Conservation (phyloP, 306 rosid genomes). For the Vicia villosa region DNA sequence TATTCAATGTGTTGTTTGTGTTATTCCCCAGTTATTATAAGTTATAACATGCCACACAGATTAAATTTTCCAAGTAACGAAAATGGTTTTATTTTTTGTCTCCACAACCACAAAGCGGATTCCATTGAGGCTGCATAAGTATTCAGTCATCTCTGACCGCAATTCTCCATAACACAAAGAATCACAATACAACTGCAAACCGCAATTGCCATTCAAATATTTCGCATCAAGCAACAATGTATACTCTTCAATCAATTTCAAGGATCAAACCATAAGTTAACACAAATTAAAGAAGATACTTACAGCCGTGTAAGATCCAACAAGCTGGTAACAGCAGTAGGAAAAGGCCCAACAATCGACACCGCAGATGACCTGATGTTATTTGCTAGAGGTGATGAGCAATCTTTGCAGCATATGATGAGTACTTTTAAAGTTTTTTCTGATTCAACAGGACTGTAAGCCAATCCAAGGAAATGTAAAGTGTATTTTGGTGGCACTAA, state of each 20-base stretch:
- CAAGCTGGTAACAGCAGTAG: constrained; percentile 95
- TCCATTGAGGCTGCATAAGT: neutral
- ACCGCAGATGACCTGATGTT: too few relatives aligned
- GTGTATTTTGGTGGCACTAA: too few relatives aligned
- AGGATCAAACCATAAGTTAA: neutral
- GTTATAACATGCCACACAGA: neutral
- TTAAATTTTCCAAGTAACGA: neutral
- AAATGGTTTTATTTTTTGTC: neutral
- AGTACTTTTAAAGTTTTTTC: too few relatives aligned
- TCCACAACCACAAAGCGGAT: neutral
- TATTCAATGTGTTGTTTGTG: neutral
- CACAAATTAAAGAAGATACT: constrained; percentile 31
- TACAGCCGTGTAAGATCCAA: constrained; percentile 97
- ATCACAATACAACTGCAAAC: neutral
- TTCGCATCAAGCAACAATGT: neutral
- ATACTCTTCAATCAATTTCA: neutral
- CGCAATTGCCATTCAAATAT: neutral
- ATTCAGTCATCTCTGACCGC: neutral
- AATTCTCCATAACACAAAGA: neutral
- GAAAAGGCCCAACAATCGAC: constrained; percentile 95
- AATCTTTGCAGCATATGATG: too few relatives aligned
- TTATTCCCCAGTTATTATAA: neutral
- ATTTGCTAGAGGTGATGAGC: too few relatives aligned
- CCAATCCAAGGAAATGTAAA: too few relatives aligned
- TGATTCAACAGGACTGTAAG: too few relatives aligned